Evolutionary conservation across 768 basidiomycete species (phyloP), one percentile per base, ranked within the genome.

Genomic region (Paxillus rubicundulus): DNA sequence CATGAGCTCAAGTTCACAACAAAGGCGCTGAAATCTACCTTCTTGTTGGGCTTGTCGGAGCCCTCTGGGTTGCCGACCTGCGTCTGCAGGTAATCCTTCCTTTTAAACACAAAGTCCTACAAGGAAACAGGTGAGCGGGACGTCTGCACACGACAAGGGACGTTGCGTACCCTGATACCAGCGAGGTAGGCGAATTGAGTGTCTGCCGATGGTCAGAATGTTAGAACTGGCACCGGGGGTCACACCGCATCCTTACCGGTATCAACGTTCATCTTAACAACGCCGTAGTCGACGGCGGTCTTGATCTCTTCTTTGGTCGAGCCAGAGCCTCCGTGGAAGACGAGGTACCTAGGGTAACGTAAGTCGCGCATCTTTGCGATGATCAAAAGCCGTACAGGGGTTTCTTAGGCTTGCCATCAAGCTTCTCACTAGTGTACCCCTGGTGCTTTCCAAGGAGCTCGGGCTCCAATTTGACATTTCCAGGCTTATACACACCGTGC

Each of bases 271-370:
- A 98, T 98, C 81, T 99, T 99, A 69, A 98, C 86, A 38, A 97
- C 96, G 65, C 96, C 96, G 70, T 95, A 81, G 47, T 74, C 66
- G 59, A 98, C 97, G 52, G 95, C 96, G 42, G 86, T 92, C 62
- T 77, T 78, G 75, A 98, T 99, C 75, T 99, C 97, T 43, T 95
- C 88, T 75, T 92, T 92, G 60, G 89, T 85, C 30, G 97, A 98
- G 41, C 97, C 97, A 48, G 97, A 98, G 58, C 97, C 97, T 73
- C 97, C 97, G 77, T 99, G 97, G 93, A 98, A 99, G 72, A 98
- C 97, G 56, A 98, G 90, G 84, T 87, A 98, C 61, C 92, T 92
- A 48, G 4, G 27, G 18, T 13, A 27, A 53, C 8, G 27, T 51
- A 49, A 49, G 50, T 20, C 24, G 38, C 13, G 49, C 30, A 56